Percentiles rank a stretch among this genome's conserved stretches.
Conservation (phyloP, 371 early-diverging fungal genomes). For the Mortierella sp. region DNA sequence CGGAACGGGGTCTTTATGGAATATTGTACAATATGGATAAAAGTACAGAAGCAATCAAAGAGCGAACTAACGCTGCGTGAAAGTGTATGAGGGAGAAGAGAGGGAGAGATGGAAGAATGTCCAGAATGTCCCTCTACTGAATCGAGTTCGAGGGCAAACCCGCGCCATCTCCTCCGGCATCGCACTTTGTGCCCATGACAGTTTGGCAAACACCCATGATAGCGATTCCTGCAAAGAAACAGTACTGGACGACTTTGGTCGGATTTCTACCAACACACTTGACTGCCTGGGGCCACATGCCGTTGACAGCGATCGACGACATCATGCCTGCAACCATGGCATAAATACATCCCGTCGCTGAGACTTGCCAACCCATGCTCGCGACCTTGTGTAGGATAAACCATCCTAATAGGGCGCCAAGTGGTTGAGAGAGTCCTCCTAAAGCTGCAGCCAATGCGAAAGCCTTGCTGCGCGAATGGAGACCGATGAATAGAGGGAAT, state of each 20-base stretch:
- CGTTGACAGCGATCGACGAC: constrained; percentile 67
- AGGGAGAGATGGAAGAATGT: too few relatives aligned
- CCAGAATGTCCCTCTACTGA: too few relatives aligned
- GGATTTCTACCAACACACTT: constrained; percentile 55
- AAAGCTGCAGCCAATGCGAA: constrained; percentile 71
- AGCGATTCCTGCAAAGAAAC: constrained; percentile 66
- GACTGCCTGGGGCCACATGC: constrained; percentile 68
- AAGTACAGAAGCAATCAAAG: too few relatives aligned
- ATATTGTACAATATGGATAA: too few relatives aligned
- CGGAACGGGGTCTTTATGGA: too few relatives aligned
- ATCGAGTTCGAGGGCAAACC: too few relatives aligned
- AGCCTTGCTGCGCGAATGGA: constrained; percentile 65
- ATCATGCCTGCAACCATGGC: constrained; percentile 77
- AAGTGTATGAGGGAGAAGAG: too few relatives aligned
- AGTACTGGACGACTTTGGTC: constrained; percentile 56
- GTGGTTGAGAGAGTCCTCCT: constrained; percentile 75
- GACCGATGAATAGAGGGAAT: constrained; percentile 76
- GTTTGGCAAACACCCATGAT: constrained; percentile 58
- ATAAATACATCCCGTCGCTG: constrained; percentile 63
- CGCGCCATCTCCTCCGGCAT: constrained; percentile 16
- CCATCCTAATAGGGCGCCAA: constrained; percentile 71
- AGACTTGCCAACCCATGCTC: constrained; percentile 54
- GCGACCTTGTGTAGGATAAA: constrained; percentile 57
- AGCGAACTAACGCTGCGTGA: too few relatives aligned
- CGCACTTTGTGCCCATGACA: constrained; percentile 45